Evolutionary conservation across 257 asterid species (phyloP), one percentile per base, ranked within the genome.

Genomic region (Linderniella brevidens): DNA sequence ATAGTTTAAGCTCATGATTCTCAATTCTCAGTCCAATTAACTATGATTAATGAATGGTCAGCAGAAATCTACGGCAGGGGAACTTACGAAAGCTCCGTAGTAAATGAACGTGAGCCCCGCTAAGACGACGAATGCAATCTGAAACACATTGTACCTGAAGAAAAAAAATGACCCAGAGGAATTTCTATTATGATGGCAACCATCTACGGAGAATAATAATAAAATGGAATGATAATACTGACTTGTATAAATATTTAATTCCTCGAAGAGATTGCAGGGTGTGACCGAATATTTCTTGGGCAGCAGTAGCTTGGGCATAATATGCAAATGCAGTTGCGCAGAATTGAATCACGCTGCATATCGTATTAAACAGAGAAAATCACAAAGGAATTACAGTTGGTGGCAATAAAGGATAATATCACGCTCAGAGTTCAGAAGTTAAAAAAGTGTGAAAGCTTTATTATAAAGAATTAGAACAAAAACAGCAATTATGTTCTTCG

Each of bases 211-310:
- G 46, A 61, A 48, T 11, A 17, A 3, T 41, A 14, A 12, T 16
- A 17, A n/a, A n/a, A n/a, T n/a, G n/a, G n/a, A n/a, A 41, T 25
- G 3, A 49, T 19, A 55, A n/a, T 12, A 69, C 99, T 63, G 52
- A 90, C 99, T 90, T 85, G 92, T 90, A 90, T 55, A 90, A 62
- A 64, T 90, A 90, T 68, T 85, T 90, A 50, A 90, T 85, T 57
- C 96, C 99, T 35, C 96, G 85, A 58, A 90, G 99, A 45, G 99
- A 90, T 57, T 90, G 94, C 70, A 90, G 53, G 2, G 95, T 90
- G 66, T 90, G 99, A 52, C 99, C 88, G 58, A 85, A 90, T 63
- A 90, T 90, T 82, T 85, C 99, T 85, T 90, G 99, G 63, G 99
- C 99, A 19, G 99, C 96, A 48, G 99, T 90, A 29, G 96, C 99